Evolutionary conservation across 2,329 filamentous ascomycete species (phyloP), one percentile per base, ranked within the genome.

Genomic region (Cephalotrichum gorgonifer): DNA sequence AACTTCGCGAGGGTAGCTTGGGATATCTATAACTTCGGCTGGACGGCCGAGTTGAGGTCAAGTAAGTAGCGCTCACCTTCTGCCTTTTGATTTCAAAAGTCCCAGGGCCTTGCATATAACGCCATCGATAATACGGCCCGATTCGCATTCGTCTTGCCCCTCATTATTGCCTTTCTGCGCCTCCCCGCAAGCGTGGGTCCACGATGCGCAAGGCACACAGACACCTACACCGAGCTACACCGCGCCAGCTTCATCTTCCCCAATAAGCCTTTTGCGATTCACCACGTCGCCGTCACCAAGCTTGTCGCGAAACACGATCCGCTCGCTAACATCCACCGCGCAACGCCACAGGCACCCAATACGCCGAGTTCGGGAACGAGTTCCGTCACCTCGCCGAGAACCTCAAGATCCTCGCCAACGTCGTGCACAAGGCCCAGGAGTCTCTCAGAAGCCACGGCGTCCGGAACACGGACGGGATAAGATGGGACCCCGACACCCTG

Each of bases 321-420:
- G 5, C 30, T 20, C 35, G 35, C 35, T 39, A 20, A 39, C 35
- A 22, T 11, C 17, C 17, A n/a, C 17, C 17, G 6, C 6, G 11
- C 35, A 20, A 33, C 27, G 28, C 33, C 15, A 17, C 23, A 43
- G 38, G 2, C 33, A 64, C 62, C 56, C 31, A 65, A 49, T 66
- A 66, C 50, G 35, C 42, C 14, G 63, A 63, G 27, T 66, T 66
- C 44, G 59, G 60, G 23, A 51, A 52, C 30, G 63, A 66, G 47
- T 57, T 66, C 2, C 54, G 49, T 41, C 54, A 56, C 27, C 58
- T 66, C 5, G 61, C 57, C 2, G 49, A 59, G 33, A 64, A 56
- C 47, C 62, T 65, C 44, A 55, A 63, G 15, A 54, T 60, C 7
- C 58, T 66, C n/a, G 54, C 48, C 22, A 52, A 50, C 11, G 62